Evolutionary conservation across 257 asterid species (phyloP).

Genomic region (Coffea canephora): DNA sequence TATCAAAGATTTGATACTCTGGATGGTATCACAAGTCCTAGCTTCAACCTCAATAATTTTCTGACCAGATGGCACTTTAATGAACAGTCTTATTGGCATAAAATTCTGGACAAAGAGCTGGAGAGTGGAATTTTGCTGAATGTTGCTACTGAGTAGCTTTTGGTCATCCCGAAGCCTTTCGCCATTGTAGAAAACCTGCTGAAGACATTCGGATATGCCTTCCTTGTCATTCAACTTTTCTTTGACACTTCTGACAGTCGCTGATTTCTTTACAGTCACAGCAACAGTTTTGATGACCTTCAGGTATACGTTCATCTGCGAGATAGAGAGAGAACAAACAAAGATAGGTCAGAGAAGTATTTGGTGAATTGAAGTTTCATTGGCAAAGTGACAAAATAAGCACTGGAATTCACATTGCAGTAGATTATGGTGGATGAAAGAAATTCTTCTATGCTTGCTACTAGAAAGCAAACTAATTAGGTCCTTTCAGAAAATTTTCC

Average conservation of each 20-base stretch:
- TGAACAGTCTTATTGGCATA: neutral
- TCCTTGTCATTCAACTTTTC: conserved; percentile 23
- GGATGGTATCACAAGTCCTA: conserved; percentile 21
- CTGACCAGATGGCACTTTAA: conserved; percentile 5
- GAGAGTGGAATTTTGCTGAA: conserved; percentile 21
- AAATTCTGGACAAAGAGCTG: conserved; percentile 14
- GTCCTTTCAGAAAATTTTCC: neutral
- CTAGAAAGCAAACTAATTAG: neutral
- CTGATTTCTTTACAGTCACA: conserved; percentile 21
- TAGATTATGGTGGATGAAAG: neutral
- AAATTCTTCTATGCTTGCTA: neutral
- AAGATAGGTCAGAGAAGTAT: neutral
- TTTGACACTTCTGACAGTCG: conserved; percentile 21
- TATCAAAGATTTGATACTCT: conserved; percentile 17
- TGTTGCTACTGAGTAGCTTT: conserved; percentile 20
- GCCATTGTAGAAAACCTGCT: conserved; percentile 12
- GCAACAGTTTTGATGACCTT: conserved; percentile 22
- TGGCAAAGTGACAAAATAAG: neutral
- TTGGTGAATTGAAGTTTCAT: neutral
- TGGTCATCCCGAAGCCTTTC: conserved; percentile 12
- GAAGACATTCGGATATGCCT: conserved; percentile 24
- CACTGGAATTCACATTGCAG: neutral
- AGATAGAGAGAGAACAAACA: neutral
- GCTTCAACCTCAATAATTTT: conserved; percentile 15
- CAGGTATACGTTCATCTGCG: conserved; percentile 25